phyloP scores from a whole-genome alignment of 2,329 filamentous ascomycete genomes.

The Colletotrichum brevisporum region DNA sequence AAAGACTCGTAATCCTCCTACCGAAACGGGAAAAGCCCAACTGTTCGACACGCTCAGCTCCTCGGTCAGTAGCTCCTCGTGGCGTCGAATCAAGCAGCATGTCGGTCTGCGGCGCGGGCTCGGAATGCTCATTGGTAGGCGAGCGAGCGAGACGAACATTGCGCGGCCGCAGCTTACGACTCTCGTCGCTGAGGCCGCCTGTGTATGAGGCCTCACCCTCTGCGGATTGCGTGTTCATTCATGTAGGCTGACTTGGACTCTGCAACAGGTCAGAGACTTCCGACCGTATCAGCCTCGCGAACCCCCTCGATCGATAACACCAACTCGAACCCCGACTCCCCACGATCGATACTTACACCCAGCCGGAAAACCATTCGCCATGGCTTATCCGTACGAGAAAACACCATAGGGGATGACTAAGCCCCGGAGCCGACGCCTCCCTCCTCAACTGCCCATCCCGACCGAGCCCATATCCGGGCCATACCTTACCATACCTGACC shows the following conservation, averaged over 20 bases:
- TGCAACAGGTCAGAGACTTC: no score
- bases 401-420: not conserved
- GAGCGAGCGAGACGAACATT: not conserved
- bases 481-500: no score
- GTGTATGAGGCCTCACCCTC: no score
- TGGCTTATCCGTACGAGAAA: no score
- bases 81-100: not conserved
- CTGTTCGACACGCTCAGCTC: not conserved
- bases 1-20: constrained; percentile 11
- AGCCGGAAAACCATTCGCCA: no score
- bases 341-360: no score
- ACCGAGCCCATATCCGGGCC: not conserved
- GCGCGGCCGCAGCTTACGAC: not conserved
- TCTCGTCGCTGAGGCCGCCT: no score
- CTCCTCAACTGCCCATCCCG: not conserved
- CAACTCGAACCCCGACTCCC: no score
- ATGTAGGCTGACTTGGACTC: no score
- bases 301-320: no score
- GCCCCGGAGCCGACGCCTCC: not conserved
- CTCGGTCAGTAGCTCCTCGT: constrained; percentile 11
- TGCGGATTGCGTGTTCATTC: no score
- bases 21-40: not conserved
- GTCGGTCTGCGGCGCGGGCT: not conserved
- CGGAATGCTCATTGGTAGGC: constrained; percentile 16
- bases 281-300: no score